phyloP scores from a whole-genome alignment of 192 early-diverging fungal species.

The Rhizoclosmatium sp. region DNA sequence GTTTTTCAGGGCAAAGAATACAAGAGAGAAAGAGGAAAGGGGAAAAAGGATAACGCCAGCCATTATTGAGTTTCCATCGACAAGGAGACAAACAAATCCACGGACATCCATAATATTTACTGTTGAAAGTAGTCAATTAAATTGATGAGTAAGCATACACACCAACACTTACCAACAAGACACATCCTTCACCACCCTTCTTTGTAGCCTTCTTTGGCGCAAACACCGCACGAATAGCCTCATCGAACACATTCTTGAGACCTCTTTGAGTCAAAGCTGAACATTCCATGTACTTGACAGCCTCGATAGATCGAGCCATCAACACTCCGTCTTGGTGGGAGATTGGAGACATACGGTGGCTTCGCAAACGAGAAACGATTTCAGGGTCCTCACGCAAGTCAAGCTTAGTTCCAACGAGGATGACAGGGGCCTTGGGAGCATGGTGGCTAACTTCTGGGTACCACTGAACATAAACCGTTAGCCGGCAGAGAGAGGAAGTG shows the following conservation, averaged over 20 bases:
- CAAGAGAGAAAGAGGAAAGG: no score
- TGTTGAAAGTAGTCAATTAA: no score
- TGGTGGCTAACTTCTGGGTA: conserved; percentile 69
- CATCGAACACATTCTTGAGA: conserved; percentile 87
- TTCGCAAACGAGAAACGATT: conserved; percentile 67
- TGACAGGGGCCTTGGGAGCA: conserved; percentile 81
- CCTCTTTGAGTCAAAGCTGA: conserved; percentile 85
- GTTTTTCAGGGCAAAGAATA: no score
- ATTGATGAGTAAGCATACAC: no score
- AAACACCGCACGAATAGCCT: conserved; percentile 87
- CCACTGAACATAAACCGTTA: conserved; percentile 62
- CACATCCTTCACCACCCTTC: neutral
- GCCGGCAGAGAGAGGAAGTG: neutral
- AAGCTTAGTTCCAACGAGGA: conserved; percentile 82
- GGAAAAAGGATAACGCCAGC: no score
- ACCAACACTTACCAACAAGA: neutral
- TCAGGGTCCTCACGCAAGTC: conserved; percentile 79
- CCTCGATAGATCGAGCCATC: conserved; percentile 74
- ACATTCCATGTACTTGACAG: conserved; percentile 88
- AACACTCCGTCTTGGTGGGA: conserved; percentile 70
- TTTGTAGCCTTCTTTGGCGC: conserved; percentile 80
- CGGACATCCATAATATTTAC: no score
- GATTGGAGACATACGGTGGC: conserved; percentile 76
- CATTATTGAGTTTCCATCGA: no score
- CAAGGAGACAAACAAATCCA: no score